These are phyloP conservation scores for Eucalyptus grandis DNA, from an alignment of 345 rosid species.

Conservation along the genomic window DNA sequence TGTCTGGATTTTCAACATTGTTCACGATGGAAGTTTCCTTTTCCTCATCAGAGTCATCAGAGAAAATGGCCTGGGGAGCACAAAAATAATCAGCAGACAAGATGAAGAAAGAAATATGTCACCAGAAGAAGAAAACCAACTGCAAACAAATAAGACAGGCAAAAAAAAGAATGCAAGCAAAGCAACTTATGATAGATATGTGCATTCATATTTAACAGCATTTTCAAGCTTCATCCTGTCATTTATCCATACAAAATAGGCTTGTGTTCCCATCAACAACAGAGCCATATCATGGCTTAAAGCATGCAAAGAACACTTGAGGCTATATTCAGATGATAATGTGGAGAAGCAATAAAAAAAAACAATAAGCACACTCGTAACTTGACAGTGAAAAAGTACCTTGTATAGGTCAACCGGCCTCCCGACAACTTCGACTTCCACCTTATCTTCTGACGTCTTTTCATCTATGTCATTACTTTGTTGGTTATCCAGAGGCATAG, in stretches of 20 bases:
- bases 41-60: conserved; percentile 88
- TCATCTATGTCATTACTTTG: conserved; percentile 18
- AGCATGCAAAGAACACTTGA: not conserved
- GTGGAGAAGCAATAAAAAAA: not conserved
- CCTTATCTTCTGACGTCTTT: conserved; percentile 37
- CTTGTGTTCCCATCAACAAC: not conserved
- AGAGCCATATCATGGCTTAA: not conserved
- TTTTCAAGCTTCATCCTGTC: not conserved
- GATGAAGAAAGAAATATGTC: not conserved
- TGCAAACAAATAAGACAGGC: not conserved
- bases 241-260: not conserved
- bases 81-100: not conserved
- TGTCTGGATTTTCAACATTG: conserved; percentile 36
- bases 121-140: not conserved
- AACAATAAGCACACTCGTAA: not conserved
- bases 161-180: not conserved
- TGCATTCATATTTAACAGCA: not conserved
- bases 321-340: not conserved
- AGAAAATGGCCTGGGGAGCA: conserved; percentile 69
- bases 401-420: conserved; percentile 96
- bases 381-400: conserved; percentile 20
- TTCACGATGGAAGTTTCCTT: conserved; percentile 18
- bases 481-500: conserved; percentile 6
- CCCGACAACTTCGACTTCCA: conserved; percentile 70
- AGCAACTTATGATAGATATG: not conserved